phyloP scores from a whole-genome alignment of 805 yeast species.

The Jamesozyma lodderae region DNA sequence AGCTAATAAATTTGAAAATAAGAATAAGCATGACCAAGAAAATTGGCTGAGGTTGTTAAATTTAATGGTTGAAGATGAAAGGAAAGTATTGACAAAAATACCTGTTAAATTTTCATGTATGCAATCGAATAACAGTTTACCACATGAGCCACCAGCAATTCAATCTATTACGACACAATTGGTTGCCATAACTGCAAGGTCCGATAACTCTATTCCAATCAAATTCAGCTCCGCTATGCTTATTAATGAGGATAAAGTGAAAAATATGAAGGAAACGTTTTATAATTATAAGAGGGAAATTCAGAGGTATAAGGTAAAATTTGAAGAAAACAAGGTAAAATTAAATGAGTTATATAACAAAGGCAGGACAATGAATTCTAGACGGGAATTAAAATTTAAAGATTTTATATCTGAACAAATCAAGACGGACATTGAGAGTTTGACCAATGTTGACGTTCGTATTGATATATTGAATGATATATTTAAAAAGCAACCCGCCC shows the following conservation, averaged over 20 bases:
- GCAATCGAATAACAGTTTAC: slow-evolving; percentile 26
- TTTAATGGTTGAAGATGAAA: slow-evolving; percentile 25
- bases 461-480: slow-evolving; percentile 18
- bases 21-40: slow-evolving; percentile 29
- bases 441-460: slow-evolving; percentile 19
- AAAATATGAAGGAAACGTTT: slow-evolving; percentile 20
- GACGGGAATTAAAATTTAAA: slow-evolving; percentile 23
- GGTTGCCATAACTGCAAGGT: slow-evolving; percentile 29
- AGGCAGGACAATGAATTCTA: slow-evolving; percentile 10
- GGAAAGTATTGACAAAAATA: slow-evolving; percentile 19
- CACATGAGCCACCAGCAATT: slow-evolving; percentile 27
- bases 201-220: slow-evolving; percentile 35
- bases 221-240: slow-evolving; percentile 31
- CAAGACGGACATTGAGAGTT: slow-evolving; percentile 26
- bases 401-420: slow-evolving; percentile 24
- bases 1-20: slow-evolving; percentile 29
- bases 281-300: slow-evolving; percentile 9
- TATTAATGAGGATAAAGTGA: slow-evolving; percentile 17
- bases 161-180: slow-evolving; percentile 26
- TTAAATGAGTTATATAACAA: slow-evolving; percentile 23
- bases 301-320: slow-evolving; percentile 10
- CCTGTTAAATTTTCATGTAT: slow-evolving; percentile 28
- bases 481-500: slow-evolving; percentile 23
- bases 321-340: slow-evolving; percentile 15
- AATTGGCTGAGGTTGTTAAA: slow-evolving; percentile 27